Conservation (phyloP, 2,329 filamentous ascomycete species). For the Cercospora sp. region DNA sequence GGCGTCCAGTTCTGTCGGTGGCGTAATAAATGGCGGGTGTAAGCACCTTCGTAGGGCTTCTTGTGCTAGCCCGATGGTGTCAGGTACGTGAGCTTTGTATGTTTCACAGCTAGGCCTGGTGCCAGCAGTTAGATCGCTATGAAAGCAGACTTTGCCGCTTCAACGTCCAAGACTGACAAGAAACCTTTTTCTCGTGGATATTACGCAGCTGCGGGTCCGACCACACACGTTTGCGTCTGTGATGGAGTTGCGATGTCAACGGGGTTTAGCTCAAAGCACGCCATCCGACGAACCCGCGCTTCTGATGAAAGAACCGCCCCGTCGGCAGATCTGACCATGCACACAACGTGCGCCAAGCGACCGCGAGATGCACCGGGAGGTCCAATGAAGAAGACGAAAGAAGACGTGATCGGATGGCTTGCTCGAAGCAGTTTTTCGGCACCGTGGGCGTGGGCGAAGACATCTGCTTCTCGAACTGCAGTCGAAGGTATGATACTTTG, state of each 20-base stretch:
- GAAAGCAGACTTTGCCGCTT: background rate
- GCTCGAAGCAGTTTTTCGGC: background rate
- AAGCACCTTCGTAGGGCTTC: background rate
- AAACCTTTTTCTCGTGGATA: background rate
- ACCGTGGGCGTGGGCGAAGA: background rate
- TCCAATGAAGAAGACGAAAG: conserved; percentile 2
- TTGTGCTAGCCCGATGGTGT: background rate
- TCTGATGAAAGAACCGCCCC: conserved; percentile 7
- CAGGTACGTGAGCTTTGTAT: background rate
- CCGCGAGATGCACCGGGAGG: background rate
- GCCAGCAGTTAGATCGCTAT: background rate
- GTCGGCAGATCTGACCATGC: conserved; percentile 12
- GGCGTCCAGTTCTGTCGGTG: conserved; percentile 3
- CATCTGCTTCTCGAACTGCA: background rate
- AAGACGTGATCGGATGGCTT: conserved; percentile 9
- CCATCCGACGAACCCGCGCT: conserved; percentile 17
- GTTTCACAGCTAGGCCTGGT: background rate
- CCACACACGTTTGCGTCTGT: conserved; percentile 4
- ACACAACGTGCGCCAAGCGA: conserved; percentile 19
- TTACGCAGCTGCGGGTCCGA: conserved; percentile 17
- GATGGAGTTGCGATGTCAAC: conserved; percentile 12
- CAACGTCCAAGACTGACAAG: background rate
- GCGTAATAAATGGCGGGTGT: background rate
- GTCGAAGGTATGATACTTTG: background rate
- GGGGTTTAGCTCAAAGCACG: conserved; percentile 23